A percentile compares a stretch with the other conserved stretches of the same genome.
Evolutionary conservation across 2,329 filamentous ascomycete genomes (phyloP).

Genomic region (Conoideocrella luteorostrata): DNA sequence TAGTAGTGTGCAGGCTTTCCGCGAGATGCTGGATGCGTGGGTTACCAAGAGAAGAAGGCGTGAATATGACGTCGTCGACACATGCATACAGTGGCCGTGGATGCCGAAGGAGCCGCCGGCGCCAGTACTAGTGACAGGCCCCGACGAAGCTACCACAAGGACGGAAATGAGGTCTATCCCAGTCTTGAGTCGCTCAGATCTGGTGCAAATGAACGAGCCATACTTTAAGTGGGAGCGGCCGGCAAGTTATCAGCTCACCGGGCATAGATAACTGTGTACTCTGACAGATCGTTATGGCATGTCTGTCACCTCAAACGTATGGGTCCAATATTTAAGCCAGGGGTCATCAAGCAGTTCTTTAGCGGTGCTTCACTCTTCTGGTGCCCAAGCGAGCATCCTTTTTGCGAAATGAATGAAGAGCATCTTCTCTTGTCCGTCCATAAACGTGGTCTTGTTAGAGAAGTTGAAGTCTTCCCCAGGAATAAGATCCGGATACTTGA

Average conservation of each 20-base stretch:
- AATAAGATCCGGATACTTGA: slow-evolving; percentile 15
- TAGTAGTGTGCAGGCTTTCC: slow-evolving; percentile 21
- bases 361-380: slow-evolving; percentile 21
- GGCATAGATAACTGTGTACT: too few species aligned
- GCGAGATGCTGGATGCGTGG: slow-evolving; percentile 21
- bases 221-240: slow-evolving; percentile 5
- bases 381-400: slow-evolving; percentile 23
- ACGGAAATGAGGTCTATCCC: neutral
- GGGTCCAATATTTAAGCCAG: slow-evolving; percentile 16
- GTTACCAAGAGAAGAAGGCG: neutral
- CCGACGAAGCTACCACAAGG: neutral
- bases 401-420: slow-evolving; percentile 22
- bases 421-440: slow-evolving; percentile 16
- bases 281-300: too few species aligned
- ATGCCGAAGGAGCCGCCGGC: neutral
- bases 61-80: neutral
- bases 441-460: slow-evolving; percentile 14
- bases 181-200: neutral
- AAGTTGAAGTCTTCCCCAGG: slow-evolving; percentile 16
- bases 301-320: too few species aligned
- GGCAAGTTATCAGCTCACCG: slow-evolving; percentile 1
- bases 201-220: neutral
- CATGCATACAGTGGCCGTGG: slow-evolving; percentile 6
- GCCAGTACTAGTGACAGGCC: neutral
- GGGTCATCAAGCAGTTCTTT: slow-evolving; percentile 23